These are phyloP conservation scores for Rosa persica DNA, from an alignment of 306 rosid genomes.

Conservation along the genomic window DNA sequence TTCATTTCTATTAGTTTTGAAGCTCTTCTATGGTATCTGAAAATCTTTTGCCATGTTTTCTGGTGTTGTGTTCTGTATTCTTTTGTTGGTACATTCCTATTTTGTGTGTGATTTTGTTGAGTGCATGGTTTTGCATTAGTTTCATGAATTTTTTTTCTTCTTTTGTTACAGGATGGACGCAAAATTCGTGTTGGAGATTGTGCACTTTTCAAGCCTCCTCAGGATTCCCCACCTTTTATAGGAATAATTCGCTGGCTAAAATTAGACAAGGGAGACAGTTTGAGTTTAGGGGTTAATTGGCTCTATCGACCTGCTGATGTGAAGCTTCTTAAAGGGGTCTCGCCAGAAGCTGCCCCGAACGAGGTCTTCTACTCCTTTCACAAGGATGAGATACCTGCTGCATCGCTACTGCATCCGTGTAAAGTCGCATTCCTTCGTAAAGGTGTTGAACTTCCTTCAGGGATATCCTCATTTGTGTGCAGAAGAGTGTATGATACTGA, in stretches of 20 bases:
- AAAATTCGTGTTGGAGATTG: slow-evolving; percentile 71
- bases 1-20: neutral
- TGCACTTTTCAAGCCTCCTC: slow-evolving; percentile 80
- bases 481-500: slow-evolving; percentile 80
- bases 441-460: slow-evolving; percentile 70
- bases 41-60: neutral
- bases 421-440: slow-evolving; percentile 88
- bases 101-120: neutral
- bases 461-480: slow-evolving; percentile 77
- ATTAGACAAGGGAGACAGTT: slow-evolving; percentile 45
- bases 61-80: neutral
- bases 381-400: slow-evolving; percentile 79
- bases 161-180: slow-evolving; percentile 58
- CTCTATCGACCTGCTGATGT: slow-evolving; percentile 79
- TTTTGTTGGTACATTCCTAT: neutral
- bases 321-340: slow-evolving; percentile 62
- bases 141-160: neutral
- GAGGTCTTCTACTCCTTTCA: slow-evolving; percentile 89
- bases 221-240: slow-evolving; percentile 64
- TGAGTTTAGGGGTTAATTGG: slow-evolving; percentile 70
- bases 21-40: neutral
- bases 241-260: slow-evolving; percentile 65
- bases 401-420: slow-evolving; percentile 81
- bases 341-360: slow-evolving; percentile 71
- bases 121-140: neutral